phyloP scores from a whole-genome alignment of 2,329 filamentous ascomycete genomes.

The Pseudodiploospora longispora region DNA sequence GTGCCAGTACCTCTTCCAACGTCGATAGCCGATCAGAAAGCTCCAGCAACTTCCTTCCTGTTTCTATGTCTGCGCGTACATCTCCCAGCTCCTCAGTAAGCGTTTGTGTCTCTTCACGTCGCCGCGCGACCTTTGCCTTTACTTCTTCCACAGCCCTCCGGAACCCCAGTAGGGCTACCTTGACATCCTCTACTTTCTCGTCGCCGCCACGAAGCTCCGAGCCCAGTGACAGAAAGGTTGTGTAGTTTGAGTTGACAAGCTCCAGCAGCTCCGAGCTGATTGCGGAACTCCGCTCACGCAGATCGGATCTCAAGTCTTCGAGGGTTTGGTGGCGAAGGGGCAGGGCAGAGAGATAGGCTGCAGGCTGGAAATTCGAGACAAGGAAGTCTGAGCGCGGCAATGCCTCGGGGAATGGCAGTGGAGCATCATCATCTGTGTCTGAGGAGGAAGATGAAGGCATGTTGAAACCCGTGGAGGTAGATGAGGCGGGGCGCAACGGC shows the following conservation, averaged over 20 bases:
- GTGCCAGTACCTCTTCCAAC: slow-evolving; percentile 55
- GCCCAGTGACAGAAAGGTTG: slow-evolving; percentile 79
- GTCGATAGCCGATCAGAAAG: slow-evolving; percentile 53
- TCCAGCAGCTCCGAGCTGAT: slow-evolving; percentile 84
- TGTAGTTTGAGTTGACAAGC: slow-evolving; percentile 92
- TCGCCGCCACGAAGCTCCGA: slow-evolving; percentile 77
- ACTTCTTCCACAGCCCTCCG: slow-evolving; percentile 72
- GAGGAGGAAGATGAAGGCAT: slow-evolving; percentile 33
- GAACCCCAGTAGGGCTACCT: slow-evolving; percentile 81
- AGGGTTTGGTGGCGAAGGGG: slow-evolving; percentile 89
- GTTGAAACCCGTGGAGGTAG: slow-evolving; percentile 29
- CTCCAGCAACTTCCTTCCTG: slow-evolving; percentile 56
- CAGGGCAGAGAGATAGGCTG: slow-evolving; percentile 71
- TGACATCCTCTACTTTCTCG: slow-evolving; percentile 82
- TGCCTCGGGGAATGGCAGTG: slow-evolving; percentile 80
- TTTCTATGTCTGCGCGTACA: slow-evolving; percentile 56
- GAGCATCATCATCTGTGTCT: slow-evolving; percentile 50
- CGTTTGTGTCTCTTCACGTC: slow-evolving; percentile 53
- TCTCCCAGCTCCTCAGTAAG: slow-evolving; percentile 58
- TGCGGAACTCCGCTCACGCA: slow-evolving; percentile 70
- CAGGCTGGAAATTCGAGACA: slow-evolving; percentile 65
- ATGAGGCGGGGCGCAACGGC: slow-evolving; percentile 14
- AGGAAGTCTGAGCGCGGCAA: slow-evolving; percentile 80
- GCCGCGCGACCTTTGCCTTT: slow-evolving; percentile 53
- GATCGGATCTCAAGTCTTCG: slow-evolving; percentile 80